A percentile compares a stretch with the other conserved stretches of the same genome.
These are phyloP conservation scores for Pseudoscleropodium purum DNA, from an alignment of 225 moss, liverwort and hornwort genomes.

Conservation along the genomic window DNA sequence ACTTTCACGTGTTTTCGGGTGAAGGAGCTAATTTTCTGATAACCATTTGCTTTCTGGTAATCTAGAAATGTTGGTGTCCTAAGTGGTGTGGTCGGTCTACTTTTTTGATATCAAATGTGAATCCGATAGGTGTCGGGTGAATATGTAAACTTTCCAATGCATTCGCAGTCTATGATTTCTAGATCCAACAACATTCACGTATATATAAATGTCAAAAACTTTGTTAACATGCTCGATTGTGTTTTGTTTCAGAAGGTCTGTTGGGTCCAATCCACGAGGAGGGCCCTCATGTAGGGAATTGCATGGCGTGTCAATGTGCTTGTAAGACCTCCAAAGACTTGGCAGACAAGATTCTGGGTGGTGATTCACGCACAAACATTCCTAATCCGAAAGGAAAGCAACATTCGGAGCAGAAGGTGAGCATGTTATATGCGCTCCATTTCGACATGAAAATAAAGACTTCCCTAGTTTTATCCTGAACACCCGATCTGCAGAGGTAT, in stretches of 20 bases:
- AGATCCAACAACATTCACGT: background rate
- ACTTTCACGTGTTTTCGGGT: background rate
- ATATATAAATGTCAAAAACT: background rate
- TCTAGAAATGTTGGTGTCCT: background rate
- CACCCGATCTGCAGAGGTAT: too few species aligned
- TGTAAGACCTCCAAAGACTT: slow-evolving; percentile 47
- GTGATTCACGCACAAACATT: slow-evolving; percentile 18
- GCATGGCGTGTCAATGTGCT: slow-evolving; percentile 66
- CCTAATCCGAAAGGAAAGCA: slow-evolving; percentile 1
- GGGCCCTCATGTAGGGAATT: slow-evolving; percentile 38
- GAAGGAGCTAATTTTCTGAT: background rate
- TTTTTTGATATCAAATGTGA: background rate
- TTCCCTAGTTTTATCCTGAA: background rate
- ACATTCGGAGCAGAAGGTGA: slow-evolving; percentile 16
- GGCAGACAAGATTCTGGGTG: slow-evolving; percentile 24
- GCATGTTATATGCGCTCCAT: background rate
- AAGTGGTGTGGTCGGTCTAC: background rate
- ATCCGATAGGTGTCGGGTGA: too few species aligned
- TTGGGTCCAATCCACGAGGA: slow-evolving; percentile 38
- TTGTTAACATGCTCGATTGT: background rate
- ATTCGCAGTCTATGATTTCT: background rate
- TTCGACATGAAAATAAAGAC: background rate
- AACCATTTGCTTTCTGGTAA: too few species aligned
- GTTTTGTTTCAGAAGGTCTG: slow-evolving; percentile 11
- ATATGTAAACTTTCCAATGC: background rate